Percentiles rank a stretch among this genome's conserved stretches.
Evolutionary conservation across 75 land plant species (phyloP).

Genomic region (Picea glauca): DNA sequence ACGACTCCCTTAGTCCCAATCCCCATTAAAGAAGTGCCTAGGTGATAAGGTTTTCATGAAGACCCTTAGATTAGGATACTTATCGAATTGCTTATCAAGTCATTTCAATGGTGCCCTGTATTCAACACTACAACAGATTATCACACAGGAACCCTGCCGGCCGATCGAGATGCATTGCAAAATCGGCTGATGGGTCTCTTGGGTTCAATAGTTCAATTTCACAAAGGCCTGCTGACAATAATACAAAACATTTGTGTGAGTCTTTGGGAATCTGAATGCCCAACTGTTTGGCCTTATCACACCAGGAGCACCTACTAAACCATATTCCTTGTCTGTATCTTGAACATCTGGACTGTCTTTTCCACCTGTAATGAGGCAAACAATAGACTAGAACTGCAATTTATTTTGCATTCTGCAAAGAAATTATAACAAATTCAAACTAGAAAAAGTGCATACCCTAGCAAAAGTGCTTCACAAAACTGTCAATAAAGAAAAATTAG

Average conservation of each 20-base stretch:
- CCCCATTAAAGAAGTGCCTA: constrained; percentile 84
- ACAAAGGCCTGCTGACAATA: constrained; percentile 81
- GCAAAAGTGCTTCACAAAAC: constrained; percentile 79
- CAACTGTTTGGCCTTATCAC: constrained; percentile 60
- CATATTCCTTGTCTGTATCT: constrained; percentile 57
- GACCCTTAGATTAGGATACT: constrained; percentile 36
- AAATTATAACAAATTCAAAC: constrained; percentile 83
- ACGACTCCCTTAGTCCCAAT: constrained; percentile 91
- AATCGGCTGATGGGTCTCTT: constrained; percentile 22
- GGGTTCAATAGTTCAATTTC: constrained; percentile 46
- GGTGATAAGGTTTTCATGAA: constrained; percentile 77
- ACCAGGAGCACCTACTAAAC: constrained; percentile 51
- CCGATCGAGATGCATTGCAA: constrained; percentile 86
- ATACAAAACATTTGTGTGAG: constrained; percentile 78
- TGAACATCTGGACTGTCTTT: constrained; percentile 28
- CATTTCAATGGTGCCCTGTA: constrained; percentile 85
- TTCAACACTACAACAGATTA: constrained; percentile 71
- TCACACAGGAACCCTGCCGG: constrained; percentile 58
- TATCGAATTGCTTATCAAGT: constrained; percentile 51
- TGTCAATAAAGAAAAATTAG: too few species aligned
- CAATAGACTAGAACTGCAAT: constrained; percentile 86
- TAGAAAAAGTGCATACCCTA: constrained; percentile 80
- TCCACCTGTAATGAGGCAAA: constrained; percentile 87
- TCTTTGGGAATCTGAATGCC: constrained; percentile 61
- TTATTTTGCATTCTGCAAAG: constrained; percentile 79